Percentiles rank a stretch among this genome's conserved stretches.
These are phyloP conservation scores for Forsythia viridissima DNA, from an alignment of 257 asterid genomes.

Conservation along the genomic window DNA sequence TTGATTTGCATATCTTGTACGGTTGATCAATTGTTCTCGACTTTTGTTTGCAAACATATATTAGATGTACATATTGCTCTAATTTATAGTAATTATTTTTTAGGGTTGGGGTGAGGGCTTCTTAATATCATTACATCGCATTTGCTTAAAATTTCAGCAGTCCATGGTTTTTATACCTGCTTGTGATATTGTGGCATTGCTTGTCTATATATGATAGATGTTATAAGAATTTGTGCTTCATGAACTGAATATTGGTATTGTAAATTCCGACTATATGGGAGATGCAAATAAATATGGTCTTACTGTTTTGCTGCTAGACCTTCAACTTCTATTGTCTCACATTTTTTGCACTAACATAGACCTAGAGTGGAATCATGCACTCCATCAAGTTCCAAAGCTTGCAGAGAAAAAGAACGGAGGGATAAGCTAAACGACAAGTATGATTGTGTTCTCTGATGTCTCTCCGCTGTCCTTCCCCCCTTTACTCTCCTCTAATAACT, in stretches of 20 bases:
- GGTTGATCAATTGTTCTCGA: constrained; percentile 9
- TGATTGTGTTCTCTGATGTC: constrained; percentile 24
- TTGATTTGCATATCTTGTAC: background rate
- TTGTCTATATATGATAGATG: background rate
- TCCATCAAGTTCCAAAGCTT: constrained; percentile 83
- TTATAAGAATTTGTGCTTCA: background rate
- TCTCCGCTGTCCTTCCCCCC: constrained; percentile 6
- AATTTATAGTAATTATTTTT: background rate
- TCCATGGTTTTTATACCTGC: background rate
- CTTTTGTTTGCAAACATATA: background rate
- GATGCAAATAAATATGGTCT: background rate
- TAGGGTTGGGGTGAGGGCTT: background rate
- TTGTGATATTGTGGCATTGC: background rate
- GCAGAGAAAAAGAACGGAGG: constrained; percentile 89
- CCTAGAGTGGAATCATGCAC: constrained; percentile 61
- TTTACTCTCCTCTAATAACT: constrained; percentile 25
- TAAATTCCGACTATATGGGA: background rate
- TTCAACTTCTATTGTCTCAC: constrained; percentile 14
- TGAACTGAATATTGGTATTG: background rate
- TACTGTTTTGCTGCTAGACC: background rate
- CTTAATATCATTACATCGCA: background rate
- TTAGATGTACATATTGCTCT: background rate
- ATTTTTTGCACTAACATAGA: constrained; percentile 36
- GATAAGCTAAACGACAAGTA: constrained; percentile 91
- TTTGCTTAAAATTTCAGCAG: background rate